Percentiles rank a stretch among this genome's conserved stretches.
Evolutionary conservation across 2,329 filamentous ascomycete species (phyloP).

Genomic region (Fusarium neocosmosporiellum): DNA sequence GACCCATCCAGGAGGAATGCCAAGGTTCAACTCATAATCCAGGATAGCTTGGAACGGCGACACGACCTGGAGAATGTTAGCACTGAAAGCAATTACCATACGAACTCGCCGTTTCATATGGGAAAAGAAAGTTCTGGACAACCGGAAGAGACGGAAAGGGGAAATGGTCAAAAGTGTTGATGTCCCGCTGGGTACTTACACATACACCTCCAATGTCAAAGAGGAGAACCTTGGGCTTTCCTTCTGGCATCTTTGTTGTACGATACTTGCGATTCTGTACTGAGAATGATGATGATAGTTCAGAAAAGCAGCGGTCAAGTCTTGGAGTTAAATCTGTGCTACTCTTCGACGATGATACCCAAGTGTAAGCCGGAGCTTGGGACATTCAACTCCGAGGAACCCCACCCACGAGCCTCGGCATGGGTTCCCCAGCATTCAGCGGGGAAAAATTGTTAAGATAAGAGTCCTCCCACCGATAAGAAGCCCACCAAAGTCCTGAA

Average conservation of each 20-base stretch:
- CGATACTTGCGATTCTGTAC: background rate
- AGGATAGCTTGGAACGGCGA: constrained; percentile 95
- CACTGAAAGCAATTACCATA: background rate
- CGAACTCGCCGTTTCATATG: background rate
- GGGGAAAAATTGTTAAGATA: constrained; percentile 19
- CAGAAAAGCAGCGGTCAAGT: constrained; percentile 38
- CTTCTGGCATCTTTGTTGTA: constrained; percentile 38
- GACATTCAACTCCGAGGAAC: constrained; percentile 9
- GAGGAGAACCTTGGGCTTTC: constrained; percentile 77
- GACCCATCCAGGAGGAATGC: constrained; percentile 88
- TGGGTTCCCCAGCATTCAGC: constrained; percentile 26
- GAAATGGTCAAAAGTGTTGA: background rate
- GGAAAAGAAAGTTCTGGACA: background rate
- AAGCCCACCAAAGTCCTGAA: background rate
- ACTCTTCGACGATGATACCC: background rate
- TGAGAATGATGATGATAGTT: background rate
- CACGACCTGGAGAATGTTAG: constrained; percentile 69
- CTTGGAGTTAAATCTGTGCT: background rate
- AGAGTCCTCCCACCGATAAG: background rate
- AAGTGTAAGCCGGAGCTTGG: background rate
- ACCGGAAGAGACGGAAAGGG: background rate
- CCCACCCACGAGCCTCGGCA: constrained; percentile 39
- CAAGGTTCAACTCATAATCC: constrained; percentile 82
- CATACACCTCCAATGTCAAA: constrained; percentile 98
- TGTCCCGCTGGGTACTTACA: constrained; percentile 69